These are phyloP conservation scores for Podaxis rugospora DNA, from an alignment of 768 basidiomycete genomes.

Conservation along the genomic window DNA sequence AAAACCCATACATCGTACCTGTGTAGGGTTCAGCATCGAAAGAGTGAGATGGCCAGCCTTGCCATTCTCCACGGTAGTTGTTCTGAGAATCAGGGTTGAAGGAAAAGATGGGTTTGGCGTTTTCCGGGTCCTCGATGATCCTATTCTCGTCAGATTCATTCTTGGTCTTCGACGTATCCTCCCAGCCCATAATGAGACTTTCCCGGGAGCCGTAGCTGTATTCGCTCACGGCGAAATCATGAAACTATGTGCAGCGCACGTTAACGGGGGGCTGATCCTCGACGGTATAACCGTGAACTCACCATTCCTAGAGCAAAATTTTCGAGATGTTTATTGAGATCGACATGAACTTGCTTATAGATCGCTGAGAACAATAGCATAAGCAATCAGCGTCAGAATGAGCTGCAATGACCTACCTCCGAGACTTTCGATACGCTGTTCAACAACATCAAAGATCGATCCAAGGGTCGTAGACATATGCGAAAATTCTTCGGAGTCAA, in stretches of 20 bases:
- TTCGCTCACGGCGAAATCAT: neutral
- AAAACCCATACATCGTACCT: neutral
- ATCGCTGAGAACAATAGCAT: conserved; percentile 19
- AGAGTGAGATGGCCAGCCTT: conserved; percentile 1
- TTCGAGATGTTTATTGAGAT: conserved; percentile 28
- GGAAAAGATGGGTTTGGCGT: conserved; percentile 1
- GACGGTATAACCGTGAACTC: neutral
- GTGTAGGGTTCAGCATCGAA: conserved; percentile 1
- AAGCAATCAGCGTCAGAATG: neutral
- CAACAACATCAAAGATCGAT: conserved; percentile 25
- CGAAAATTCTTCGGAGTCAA: conserved; percentile 29
- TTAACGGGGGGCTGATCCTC: neutral
- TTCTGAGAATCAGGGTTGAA: neutral
- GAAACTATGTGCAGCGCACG: neutral
- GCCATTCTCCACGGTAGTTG: neutral
- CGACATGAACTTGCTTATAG: conserved; percentile 31
- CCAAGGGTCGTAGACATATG: conserved; percentile 26
- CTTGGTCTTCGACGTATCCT: conserved; percentile 1
- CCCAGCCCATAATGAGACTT: neutral
- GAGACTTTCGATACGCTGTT: conserved; percentile 28
- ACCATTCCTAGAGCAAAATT: conserved; percentile 37
- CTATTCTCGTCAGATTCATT: neutral
- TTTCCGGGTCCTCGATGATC: neutral
- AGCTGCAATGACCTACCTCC: conserved; percentile 21
- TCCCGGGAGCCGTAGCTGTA: neutral